These are phyloP conservation scores for Dovyalis caffra DNA, from an alignment of 345 rosid genomes.

Conservation along the genomic window DNA sequence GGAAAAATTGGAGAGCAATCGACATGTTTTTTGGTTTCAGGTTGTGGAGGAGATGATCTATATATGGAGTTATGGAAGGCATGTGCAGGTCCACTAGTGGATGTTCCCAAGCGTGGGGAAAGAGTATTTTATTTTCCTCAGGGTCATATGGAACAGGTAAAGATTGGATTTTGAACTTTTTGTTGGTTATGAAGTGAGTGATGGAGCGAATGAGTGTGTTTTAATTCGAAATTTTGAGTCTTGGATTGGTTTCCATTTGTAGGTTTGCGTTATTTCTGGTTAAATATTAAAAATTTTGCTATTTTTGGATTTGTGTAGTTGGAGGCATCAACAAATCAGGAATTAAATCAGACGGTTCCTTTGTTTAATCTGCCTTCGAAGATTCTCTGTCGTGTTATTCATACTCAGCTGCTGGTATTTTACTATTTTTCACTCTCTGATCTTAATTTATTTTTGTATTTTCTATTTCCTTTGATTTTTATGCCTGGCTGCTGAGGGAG, in stretches of 20 bases:
- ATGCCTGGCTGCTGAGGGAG: neutral
- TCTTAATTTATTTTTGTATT: neutral
- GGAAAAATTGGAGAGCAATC: constrained; percentile 17
- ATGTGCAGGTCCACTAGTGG: constrained; percentile 85
- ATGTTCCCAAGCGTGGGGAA: constrained; percentile 62
- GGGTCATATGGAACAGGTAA: constrained; percentile 95
- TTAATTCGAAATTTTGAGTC: neutral
- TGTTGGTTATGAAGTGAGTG: neutral
- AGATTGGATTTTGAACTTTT: neutral
- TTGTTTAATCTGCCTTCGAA: constrained; percentile 65
- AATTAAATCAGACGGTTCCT: constrained; percentile 66
- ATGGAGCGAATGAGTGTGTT: neutral
- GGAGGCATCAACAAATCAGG: constrained; percentile 90
- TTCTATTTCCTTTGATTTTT: neutral
- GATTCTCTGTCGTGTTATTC: constrained; percentile 78
- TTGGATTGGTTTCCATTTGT: constrained; percentile 10
- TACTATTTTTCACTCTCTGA: constrained; percentile 5
- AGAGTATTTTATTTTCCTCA: constrained; percentile 87
- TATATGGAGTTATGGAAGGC: constrained; percentile 80
- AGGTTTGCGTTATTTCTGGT: constrained; percentile 10
- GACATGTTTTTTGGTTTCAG: constrained; percentile 31
- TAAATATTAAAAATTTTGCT: neutral
- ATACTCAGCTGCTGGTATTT: constrained; percentile 78
- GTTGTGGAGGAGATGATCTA: constrained; percentile 48
- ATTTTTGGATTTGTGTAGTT: constrained; percentile 50